Base-by-base conservation (phyloP, 176 grass and related monocot species). In the Chrysopogon serrulatus region DNA sequence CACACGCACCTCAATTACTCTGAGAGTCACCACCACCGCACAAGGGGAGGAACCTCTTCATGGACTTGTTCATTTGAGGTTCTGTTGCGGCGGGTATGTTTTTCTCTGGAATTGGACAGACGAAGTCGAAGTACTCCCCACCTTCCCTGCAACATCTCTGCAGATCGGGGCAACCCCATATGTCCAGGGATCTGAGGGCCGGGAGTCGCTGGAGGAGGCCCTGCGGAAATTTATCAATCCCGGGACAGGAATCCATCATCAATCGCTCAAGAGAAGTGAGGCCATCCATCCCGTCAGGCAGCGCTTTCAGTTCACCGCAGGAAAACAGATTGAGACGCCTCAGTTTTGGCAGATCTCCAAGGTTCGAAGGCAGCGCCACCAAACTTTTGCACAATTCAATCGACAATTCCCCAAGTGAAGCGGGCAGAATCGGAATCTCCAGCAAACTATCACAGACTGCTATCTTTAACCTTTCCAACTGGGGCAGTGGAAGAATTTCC, bases 261-360 rank as follows among this genome's bases (percentile, higher is more conserved):
- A 74, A 32, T 5, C 0, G 0, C 71, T 74, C 18, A 48, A 74
- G 71, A 5, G 71, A 63, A 43, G 45, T 68, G 61, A 87, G 47
- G 1, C 51, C 23, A 28, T 37, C 28, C 83, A 79, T 79, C 74
- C 34, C 36, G 23, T 36, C 28, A 60, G 85, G 78, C 23, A 87
- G 39, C 2, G 0, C 13, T 42, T 64, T 11, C 43, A 86, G 57
- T 1, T 0, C 4, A 17, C 0, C 0, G 14, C 42, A 65, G 0
- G 0, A 0, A 0, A 0, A 0, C 23, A 73, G 0, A 1, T 0
- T 0, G 0, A 79, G 23, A 2, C 0, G 0, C 17, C 16, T 48
- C 17, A 86, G 10, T 30, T 37, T 63, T 0, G 10, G 1, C 0
- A 80, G 43, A 31, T 34, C 32, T 17, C 84, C 77, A 16, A 81